Evolutionary conservation across 805 yeast species (phyloP).

Genomic region (Lachancea thermotolerans): DNA sequence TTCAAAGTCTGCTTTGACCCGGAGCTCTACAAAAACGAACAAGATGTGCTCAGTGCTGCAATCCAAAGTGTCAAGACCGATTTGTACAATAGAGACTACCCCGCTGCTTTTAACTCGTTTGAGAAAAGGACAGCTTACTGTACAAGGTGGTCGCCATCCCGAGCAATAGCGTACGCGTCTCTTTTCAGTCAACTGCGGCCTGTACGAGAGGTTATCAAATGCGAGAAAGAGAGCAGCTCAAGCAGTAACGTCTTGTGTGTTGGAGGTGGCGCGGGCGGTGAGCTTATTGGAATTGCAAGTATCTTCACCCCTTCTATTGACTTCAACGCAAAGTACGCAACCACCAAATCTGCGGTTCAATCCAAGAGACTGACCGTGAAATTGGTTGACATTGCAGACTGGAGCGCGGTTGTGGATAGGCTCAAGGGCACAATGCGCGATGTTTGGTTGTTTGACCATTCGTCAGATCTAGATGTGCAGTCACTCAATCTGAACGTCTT

Average conservation of each 20-base stretch:
- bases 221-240: background rate
- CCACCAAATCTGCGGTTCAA: constrained; percentile 2
- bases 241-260: constrained; percentile 47
- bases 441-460: constrained; percentile 48
- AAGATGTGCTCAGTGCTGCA: constrained; percentile 13
- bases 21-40: constrained; percentile 21
- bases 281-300: constrained; percentile 56
- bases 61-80: constrained; percentile 68
- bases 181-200: constrained; percentile 49
- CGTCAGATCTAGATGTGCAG: constrained; percentile 27
- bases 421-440: constrained; percentile 38
- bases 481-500: constrained; percentile 36
- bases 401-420: constrained; percentile 49
- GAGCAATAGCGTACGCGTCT: constrained; percentile 69
- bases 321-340: constrained; percentile 16
- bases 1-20: constrained; percentile 24
- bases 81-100: constrained; percentile 63
- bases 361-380: constrained; percentile 36
- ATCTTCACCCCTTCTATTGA: constrained; percentile 39
- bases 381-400: constrained; percentile 72
- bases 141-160: constrained; percentile 78
- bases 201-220: constrained; percentile 28
- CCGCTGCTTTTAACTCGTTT: constrained; percentile 57
- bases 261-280: constrained; percentile 92
- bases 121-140: constrained; percentile 69